Base-by-base conservation (phyloP, 495 filamentous ascomycete species). In the Penicillium chermesinum region DNA sequence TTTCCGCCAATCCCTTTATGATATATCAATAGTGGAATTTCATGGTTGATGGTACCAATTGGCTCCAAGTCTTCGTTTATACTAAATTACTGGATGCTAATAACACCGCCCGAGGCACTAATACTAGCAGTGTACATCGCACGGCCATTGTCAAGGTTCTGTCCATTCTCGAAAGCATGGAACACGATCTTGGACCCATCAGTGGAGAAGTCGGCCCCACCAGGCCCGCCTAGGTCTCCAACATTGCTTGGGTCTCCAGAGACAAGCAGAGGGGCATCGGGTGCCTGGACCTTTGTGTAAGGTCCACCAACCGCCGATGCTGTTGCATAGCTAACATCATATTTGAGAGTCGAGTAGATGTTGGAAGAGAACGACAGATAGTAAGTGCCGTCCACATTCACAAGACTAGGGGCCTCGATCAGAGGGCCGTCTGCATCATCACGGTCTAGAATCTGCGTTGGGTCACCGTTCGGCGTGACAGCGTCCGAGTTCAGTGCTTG, bases 361-460 rank as follows among this genome's bases (percentile, higher is more conserved):
- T 79, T 73, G 19, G 70, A 73, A 39, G 76, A 78, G 61, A 80
- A 83, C 48, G 81, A 77, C 4, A 84, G 64, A 42, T 80, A 69
- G 52, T 76, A 82, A n/a, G 64, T 70, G 5, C 73, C 75, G 25
- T 67, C 66, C 15, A 56, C 55, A 14, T 69, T 64, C 5, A 72
- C 64, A 19, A 83, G 50, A n/a, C 66, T 57, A 0, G 80, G 80
- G 7, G 79, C 81, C 61, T 83, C 79, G 9, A 82, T 72, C 13
- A 81, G 51, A 6, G 72, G 74, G 4, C 75, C 76, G 52, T 81
- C 80, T n/a, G 47, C 57, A 16, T 62, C 50, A 10, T 51, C 66
- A n/a, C 77, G 71, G 36, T 75, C 71, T 16, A 83, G 59, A 18
- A 84, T 60, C 50, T 68, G 44, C 4, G 69, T 66, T 0, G 73